Conservation (phyloP, 805 yeast genomes). For the Komagataella pastoris region DNA sequence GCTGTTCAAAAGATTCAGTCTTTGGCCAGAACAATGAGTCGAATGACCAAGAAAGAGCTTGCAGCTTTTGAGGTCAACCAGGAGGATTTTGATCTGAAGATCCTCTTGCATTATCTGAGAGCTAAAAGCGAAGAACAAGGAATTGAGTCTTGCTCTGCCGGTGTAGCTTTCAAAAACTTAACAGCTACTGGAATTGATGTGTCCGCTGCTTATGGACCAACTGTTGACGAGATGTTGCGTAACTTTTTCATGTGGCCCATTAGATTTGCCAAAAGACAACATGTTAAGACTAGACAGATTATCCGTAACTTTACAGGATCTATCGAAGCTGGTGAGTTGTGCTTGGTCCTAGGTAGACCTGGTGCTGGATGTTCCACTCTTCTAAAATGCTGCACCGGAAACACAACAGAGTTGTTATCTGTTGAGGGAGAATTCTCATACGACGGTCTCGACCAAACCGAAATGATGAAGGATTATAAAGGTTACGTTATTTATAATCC, state of each 20-base stretch:
- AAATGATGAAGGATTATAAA: slow-evolving; percentile 32
- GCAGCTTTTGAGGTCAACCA: slow-evolving; percentile 28
- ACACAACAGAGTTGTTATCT: slow-evolving; percentile 22
- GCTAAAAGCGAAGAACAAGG: slow-evolving; percentile 27
- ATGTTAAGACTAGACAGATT: slow-evolving; percentile 17
- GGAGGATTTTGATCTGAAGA: slow-evolving; percentile 31
- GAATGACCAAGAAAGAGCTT: slow-evolving; percentile 31
- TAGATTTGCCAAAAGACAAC: slow-evolving; percentile 17
- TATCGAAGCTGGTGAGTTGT: slow-evolving; percentile 37
- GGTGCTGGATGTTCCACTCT: slow-evolving; percentile 56
- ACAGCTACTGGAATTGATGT: slow-evolving; percentile 37
- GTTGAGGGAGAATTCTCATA: slow-evolving; percentile 27
- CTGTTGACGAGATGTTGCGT: slow-evolving; percentile 28
- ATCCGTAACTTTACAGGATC: slow-evolving; percentile 10
- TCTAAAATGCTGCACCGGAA: slow-evolving; percentile 32
- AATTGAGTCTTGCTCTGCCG: slow-evolving; percentile 33
- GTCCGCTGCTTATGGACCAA: slow-evolving; percentile 37
- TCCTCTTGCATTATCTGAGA: slow-evolving; percentile 24
- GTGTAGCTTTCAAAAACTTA: slow-evolving; percentile 30
- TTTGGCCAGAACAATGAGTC: slow-evolving; percentile 35
- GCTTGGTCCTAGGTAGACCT: slow-evolving; percentile 41
- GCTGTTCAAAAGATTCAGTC: slow-evolving; percentile 24
- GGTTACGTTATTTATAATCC: slow-evolving; percentile 40
- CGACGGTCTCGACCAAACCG: slow-evolving; percentile 33
- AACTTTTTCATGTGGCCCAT: slow-evolving; percentile 16